Conservation (phyloP, 257 asterid species). For the Primulina tabacum region DNA sequence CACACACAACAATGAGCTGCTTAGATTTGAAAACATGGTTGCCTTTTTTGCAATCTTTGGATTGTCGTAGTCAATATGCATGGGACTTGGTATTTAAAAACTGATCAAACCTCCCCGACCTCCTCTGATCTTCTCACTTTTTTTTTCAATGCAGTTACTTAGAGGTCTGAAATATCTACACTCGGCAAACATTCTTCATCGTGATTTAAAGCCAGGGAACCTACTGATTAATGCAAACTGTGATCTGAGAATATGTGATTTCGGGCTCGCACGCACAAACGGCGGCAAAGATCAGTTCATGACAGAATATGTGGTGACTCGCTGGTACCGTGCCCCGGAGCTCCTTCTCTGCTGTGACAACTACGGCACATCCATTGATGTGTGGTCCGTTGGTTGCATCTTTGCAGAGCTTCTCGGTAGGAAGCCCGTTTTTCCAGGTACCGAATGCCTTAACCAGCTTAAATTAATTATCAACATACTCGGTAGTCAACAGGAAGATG, state of each 20-base stretch:
- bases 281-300: slow-evolving; percentile 53
- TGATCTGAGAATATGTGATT: slow-evolving; percentile 57
- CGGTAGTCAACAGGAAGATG: slow-evolving; percentile 54
- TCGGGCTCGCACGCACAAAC: slow-evolving; percentile 62
- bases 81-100: neutral
- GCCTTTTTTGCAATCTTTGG: neutral
- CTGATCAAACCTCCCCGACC: neutral
- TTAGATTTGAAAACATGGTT: slow-evolving; percentile 13
- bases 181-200: slow-evolving; percentile 65
- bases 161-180: slow-evolving; percentile 63
- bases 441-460: slow-evolving; percentile 63
- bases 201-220: slow-evolving; percentile 66
- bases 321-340: slow-evolving; percentile 71
- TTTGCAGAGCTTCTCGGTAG: slow-evolving; percentile 66
- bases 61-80: neutral
- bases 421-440: slow-evolving; percentile 61
- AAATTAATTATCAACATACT: slow-evolving; percentile 52
- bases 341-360: slow-evolving; percentile 66
- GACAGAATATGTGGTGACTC: slow-evolving; percentile 66
- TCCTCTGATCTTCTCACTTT: slow-evolving; percentile 3
- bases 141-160: slow-evolving; percentile 42
- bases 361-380: slow-evolving; percentile 60
- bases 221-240: slow-evolving; percentile 59
- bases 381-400: slow-evolving; percentile 68
- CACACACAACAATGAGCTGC: slow-evolving; percentile 2